Evolutionary conservation across 1,284 basidiomycete genomes (phyloP).

Genomic region (Phylloporus gajari): DNA sequence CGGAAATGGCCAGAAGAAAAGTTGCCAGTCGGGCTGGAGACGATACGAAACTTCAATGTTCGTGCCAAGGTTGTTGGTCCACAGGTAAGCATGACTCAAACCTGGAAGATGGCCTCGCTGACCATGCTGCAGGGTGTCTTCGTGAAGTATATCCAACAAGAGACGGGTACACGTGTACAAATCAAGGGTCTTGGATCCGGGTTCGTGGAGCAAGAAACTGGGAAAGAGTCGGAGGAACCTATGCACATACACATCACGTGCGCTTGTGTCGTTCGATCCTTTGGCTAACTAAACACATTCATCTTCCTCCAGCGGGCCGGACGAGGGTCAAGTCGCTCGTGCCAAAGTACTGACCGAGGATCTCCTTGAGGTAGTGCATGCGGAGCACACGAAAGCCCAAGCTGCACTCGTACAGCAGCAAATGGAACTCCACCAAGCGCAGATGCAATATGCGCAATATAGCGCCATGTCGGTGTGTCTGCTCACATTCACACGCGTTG

Average conservation of each 20-base stretch:
- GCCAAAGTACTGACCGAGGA: slow-evolving; percentile 92
- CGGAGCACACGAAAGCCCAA: slow-evolving; percentile 87
- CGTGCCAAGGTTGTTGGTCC: slow-evolving; percentile 98
- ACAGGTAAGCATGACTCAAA: slow-evolving; percentile 62
- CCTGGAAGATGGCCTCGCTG: not conserved
- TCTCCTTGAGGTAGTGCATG: slow-evolving; percentile 84
- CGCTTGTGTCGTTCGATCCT: slow-evolving; percentile 36
- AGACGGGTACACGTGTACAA: slow-evolving; percentile 97
- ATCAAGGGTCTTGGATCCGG: slow-evolving; percentile 97
- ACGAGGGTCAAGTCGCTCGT: slow-evolving; percentile 85
- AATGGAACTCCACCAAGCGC: slow-evolving; percentile 84
- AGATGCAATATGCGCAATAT: slow-evolving; percentile 81
- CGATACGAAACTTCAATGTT: slow-evolving; percentile 95
- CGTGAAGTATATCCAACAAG: slow-evolving; percentile 98
- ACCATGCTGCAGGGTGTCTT: slow-evolving; percentile 79
- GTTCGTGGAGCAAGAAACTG: slow-evolving; percentile 95
- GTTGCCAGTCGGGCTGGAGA: slow-evolving; percentile 86
- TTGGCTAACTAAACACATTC: slow-evolving; percentile 4
- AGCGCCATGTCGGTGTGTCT: slow-evolving; percentile 67
- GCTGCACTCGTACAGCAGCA: slow-evolving; percentile 72
- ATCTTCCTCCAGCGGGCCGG: slow-evolving; percentile 74
- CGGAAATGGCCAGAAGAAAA: slow-evolving; percentile 98
- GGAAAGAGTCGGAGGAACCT: slow-evolving; percentile 89
- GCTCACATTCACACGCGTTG: slow-evolving; percentile 12
- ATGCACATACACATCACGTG: slow-evolving; percentile 96